Percentiles rank a stretch among this genome's conserved stretches.
phyloP scores from a whole-genome alignment of 257 asterid species.

The Dorcoceras hygrometricum region DNA sequence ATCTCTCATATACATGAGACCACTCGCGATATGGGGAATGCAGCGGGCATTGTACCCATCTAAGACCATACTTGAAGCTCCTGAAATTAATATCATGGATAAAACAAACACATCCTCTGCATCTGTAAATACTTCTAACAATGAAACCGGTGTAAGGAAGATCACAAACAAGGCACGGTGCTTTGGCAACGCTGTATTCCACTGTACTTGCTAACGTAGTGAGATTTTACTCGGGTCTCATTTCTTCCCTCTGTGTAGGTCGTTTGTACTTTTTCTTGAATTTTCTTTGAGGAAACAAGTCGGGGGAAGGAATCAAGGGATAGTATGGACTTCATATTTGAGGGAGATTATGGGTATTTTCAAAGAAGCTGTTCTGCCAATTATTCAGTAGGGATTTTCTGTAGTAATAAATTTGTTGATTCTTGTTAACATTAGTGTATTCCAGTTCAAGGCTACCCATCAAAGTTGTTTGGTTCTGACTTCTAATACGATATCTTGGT shows the following conservation, averaged over 20 bases:
- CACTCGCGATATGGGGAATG: slow-evolving; percentile 97
- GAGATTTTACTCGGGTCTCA: not conserved
- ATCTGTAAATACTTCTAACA: slow-evolving; percentile 25
- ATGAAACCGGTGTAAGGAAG: slow-evolving; percentile 53
- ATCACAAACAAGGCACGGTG: slow-evolving; percentile 52
- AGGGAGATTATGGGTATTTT: slow-evolving; percentile 19
- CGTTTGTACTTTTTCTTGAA: slow-evolving; percentile 18
- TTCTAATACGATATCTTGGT: no score
- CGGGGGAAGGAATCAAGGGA: slow-evolving; percentile 10
- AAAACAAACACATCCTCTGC: slow-evolving; percentile 35
- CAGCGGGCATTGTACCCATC: slow-evolving; percentile 70
- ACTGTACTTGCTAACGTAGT: slow-evolving; percentile 57
- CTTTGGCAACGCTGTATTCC: slow-evolving; percentile 61
- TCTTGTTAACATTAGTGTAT: not conserved
- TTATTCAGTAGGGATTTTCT: not conserved
- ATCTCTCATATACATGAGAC: slow-evolving; percentile 94
- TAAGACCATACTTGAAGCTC: slow-evolving; percentile 51
- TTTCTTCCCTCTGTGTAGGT: no score
- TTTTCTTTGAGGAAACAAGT: slow-evolving; percentile 18
- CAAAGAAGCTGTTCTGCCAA: not conserved
- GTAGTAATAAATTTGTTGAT: no score
- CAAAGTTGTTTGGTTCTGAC: no score
- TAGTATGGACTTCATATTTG: not conserved
- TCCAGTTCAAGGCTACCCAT: not conserved
- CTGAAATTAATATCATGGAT: slow-evolving; percentile 54